Percentiles rank a stretch among this genome's conserved stretches.
phyloP scores from a whole-genome alignment of 1,284 basidiomycete genomes.

The Rhodotorula sp. region DNA sequence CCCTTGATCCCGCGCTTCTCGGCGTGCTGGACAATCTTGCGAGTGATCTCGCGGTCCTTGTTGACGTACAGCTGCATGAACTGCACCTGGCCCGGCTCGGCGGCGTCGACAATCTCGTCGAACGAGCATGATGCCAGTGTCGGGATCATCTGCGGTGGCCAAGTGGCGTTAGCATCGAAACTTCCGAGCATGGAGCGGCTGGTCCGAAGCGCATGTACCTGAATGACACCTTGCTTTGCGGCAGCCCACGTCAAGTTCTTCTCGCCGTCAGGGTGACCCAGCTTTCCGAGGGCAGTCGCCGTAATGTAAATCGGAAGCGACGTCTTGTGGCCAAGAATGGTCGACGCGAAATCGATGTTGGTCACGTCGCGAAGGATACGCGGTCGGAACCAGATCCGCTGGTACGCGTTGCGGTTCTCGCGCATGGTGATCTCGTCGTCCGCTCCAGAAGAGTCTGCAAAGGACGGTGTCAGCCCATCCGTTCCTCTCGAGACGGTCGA shows the following conservation, averaged over 20 bases:
- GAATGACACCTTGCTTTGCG: conserved; percentile 73
- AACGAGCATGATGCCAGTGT: conserved; percentile 57
- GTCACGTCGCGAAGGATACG: conserved; percentile 80
- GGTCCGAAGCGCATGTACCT: conserved; percentile 47
- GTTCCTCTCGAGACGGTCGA: too few species aligned
- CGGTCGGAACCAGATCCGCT: conserved; percentile 86
- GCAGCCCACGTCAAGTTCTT: conserved; percentile 77
- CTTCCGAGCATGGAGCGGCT: too few species aligned
- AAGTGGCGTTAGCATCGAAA: too few species aligned
- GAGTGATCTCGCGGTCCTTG: conserved; percentile 75
- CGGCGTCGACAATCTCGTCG: conserved; percentile 83
- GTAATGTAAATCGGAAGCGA: conserved; percentile 61
- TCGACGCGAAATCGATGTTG: conserved; percentile 77
- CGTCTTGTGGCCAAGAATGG: conserved; percentile 60
- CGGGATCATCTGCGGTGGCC: conserved; percentile 61
- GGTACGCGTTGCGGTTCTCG: conserved; percentile 85
- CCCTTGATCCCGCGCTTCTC: conserved; percentile 54
- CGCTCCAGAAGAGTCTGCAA: conserved; percentile 54
- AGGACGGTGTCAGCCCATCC: too few species aligned
- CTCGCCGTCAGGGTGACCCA: conserved; percentile 58
- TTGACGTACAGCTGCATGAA: conserved; percentile 62
- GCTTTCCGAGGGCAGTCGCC: conserved; percentile 65
- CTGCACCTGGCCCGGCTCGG: conserved; percentile 65
- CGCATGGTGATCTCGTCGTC: conserved; percentile 54
- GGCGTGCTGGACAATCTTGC: conserved; percentile 76